Evolutionary conservation across 768 basidiomycete genomes (phyloP).

Genomic region (Rhizopogon rudus): DNA sequence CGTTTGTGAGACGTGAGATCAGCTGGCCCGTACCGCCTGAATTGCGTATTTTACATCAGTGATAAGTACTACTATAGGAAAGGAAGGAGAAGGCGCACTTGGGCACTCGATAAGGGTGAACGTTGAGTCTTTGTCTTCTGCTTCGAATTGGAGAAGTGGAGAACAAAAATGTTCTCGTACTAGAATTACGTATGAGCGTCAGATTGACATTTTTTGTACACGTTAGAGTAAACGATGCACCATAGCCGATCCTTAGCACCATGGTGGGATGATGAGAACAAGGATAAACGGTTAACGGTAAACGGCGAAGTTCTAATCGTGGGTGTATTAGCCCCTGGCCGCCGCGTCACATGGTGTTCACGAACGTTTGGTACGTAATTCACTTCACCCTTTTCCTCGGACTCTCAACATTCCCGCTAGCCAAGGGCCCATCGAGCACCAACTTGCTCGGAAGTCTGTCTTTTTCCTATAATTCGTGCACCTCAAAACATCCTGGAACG

Average conservation of each 20-base stretch:
- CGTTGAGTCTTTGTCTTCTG: conserved; percentile 59
- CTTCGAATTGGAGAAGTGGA: conserved; percentile 83
- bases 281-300: too few species aligned
- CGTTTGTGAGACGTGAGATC: conserved; percentile 66
- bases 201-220: background rate
- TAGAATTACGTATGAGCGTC: conserved; percentile 16
- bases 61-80: background rate
- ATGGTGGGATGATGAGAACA: conserved; percentile 6
- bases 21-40: conserved; percentile 84
- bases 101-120: conserved; percentile 90
- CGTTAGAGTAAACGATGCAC: conserved; percentile 4
- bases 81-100: conserved; percentile 37
- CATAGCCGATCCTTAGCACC: conserved; percentile 29
- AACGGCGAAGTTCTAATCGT: too few species aligned
- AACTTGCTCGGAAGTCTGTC: too few species aligned
- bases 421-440: too few species aligned
- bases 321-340: too few species aligned
- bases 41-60: background rate
- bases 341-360: too few species aligned
- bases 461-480: too few species aligned
- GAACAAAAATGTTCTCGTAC: conserved; percentile 90
- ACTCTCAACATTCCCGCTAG: too few species aligned
- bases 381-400: too few species aligned
- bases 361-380: too few species aligned
- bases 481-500: too few species aligned